Conservation (phyloP, 129 eudicot genomes). For the Lactuca saligna region DNA sequence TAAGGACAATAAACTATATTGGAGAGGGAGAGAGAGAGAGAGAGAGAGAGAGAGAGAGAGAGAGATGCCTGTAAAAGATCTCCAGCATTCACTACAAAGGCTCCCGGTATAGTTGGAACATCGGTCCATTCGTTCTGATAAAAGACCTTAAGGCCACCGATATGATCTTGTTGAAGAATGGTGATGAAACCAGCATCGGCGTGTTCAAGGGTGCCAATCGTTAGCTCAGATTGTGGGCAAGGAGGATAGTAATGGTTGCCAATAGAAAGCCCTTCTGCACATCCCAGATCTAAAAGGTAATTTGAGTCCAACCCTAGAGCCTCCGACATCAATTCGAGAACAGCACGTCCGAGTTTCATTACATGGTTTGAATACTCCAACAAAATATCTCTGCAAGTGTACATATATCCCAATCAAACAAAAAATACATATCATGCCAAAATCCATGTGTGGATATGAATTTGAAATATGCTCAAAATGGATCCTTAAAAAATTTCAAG, state of each 20-base stretch:
- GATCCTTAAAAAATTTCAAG: too few relatives aligned
- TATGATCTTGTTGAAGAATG: constrained; percentile 26
- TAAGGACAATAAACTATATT: background rate
- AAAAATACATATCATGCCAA: too few relatives aligned
- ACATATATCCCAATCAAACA: background rate
- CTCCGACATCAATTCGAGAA: constrained; percentile 43
- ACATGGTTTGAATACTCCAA: constrained; percentile 27
- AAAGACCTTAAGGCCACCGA: constrained; percentile 48
- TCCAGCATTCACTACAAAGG: constrained; percentile 43
- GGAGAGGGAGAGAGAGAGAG: background rate
- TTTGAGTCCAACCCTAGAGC: constrained; percentile 42
- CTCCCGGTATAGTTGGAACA: constrained; percentile 39
- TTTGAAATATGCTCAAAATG: too few relatives aligned
- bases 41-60: background rate
- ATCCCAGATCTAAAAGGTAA: constrained; percentile 37
- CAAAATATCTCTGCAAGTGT: constrained; percentile 32
- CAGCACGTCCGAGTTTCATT: constrained; percentile 26
- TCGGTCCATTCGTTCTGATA: constrained; percentile 45
- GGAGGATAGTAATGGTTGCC: constrained; percentile 43
- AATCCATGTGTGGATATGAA: too few relatives aligned
- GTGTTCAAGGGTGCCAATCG: constrained; percentile 30
- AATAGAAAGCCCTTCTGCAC: constrained; percentile 33
- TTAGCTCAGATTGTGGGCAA: constrained; percentile 45
- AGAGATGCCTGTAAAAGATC: constrained; percentile 46
- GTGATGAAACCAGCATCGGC: constrained; percentile 24